phyloP scores from a whole-genome alignment of 768 basidiomycete species.

The Boletus sensibilis region DNA sequence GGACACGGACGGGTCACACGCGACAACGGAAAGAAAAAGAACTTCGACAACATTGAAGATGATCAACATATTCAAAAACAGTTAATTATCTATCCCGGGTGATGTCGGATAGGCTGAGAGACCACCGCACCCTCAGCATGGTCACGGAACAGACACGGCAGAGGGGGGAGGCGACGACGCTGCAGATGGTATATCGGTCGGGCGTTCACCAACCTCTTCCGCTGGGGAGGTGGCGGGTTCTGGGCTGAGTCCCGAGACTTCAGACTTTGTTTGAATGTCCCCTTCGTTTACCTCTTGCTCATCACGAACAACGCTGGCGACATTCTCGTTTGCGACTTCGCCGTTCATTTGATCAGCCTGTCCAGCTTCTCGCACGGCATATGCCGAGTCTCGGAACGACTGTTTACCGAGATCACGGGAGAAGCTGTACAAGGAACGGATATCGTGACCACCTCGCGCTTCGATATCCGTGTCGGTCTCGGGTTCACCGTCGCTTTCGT shows the following conservation, averaged over 20 bases:
- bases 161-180: slow-evolving; percentile 33
- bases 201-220: slow-evolving; percentile 23
- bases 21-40: slow-evolving; percentile 2
- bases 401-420: slow-evolving; percentile 31
- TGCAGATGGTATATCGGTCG: slow-evolving; percentile 26
- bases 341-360: slow-evolving; percentile 21
- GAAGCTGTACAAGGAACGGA: slow-evolving; percentile 35
- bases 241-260: slow-evolving; percentile 14
- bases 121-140: neutral
- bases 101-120: slow-evolving; percentile 3
- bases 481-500: slow-evolving; percentile 34
- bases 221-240: slow-evolving; percentile 21
- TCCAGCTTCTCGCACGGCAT: slow-evolving; percentile 25
- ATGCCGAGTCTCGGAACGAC: slow-evolving; percentile 23
- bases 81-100: slow-evolving; percentile 28
- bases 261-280: slow-evolving; percentile 14
- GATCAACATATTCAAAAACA: slow-evolving; percentile 36
- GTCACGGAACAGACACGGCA: slow-evolving; percentile 29
- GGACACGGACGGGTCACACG: slow-evolving; percentile 15
- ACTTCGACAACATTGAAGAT: slow-evolving; percentile 29
- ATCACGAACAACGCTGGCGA: slow-evolving; percentile 9
- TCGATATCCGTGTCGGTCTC: slow-evolving; percentile 36
- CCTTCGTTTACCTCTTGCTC: slow-evolving; percentile 10
- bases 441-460: slow-evolving; percentile 24
- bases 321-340: slow-evolving; percentile 19